phyloP scores from a whole-genome alignment of 441 rosid genomes.

The Arabidopsis hybrid region DNA sequence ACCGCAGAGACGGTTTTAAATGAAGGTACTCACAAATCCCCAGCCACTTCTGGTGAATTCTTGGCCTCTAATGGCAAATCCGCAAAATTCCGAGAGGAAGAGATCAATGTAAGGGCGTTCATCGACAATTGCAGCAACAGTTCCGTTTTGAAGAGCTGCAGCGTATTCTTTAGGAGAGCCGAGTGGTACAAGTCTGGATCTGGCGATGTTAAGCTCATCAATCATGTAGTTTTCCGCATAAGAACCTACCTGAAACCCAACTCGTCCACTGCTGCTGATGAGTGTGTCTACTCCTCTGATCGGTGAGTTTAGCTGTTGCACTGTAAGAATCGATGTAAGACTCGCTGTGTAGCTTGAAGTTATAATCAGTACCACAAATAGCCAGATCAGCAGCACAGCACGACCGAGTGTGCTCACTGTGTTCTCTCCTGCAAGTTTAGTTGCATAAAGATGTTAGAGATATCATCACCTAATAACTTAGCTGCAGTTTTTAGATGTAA shows the following conservation, averaged over 20 bases:
- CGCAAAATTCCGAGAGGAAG: conserved; percentile 77
- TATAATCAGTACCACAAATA: conserved; percentile 88
- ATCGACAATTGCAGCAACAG: conserved; percentile 86
- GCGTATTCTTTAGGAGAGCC: conserved; percentile 84
- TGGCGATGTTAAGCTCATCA: conserved; percentile 72
- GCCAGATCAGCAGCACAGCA: conserved; percentile 87
- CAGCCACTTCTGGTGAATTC: conserved; percentile 90
- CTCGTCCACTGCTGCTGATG: conserved; percentile 53
- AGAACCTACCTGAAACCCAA: conserved; percentile 87
- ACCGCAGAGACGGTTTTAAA: background rate
- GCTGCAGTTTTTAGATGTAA: conserved; percentile 19
- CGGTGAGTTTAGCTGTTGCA: conserved; percentile 86
- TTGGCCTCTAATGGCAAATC: conserved; percentile 79
- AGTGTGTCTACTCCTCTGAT: conserved; percentile 86
- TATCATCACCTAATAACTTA: conserved; percentile 6
- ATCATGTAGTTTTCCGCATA: conserved; percentile 77
- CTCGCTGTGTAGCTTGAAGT: conserved; percentile 97
- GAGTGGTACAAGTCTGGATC: conserved; percentile 78
- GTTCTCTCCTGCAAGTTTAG: conserved; percentile 78
- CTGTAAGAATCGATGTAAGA: conserved; percentile 93
- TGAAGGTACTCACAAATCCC: conserved; percentile 83
- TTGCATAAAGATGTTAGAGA: conserved; percentile 12
- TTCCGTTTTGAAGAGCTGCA: conserved; percentile 65
- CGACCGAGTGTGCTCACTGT: conserved; percentile 88
- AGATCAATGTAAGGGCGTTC: conserved; percentile 81